Percentiles rank a stretch among this genome's conserved stretches.
Conservation (phyloP, 495 filamentous ascomycete genomes). For the Daldinia caldariorum region DNA sequence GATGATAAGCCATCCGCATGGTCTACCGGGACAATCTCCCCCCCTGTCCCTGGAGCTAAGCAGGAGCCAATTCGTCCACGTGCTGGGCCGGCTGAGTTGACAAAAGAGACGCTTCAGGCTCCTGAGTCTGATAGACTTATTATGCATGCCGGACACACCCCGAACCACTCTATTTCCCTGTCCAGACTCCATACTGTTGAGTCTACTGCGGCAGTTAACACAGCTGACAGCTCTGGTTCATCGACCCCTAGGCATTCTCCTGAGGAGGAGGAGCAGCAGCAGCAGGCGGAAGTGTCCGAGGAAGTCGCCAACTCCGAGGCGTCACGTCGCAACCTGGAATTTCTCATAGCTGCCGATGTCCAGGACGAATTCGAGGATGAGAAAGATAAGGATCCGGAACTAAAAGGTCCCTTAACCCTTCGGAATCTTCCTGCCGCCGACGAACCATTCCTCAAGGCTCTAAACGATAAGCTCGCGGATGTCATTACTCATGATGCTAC, state of each 20-base stretch:
- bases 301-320: not conserved
- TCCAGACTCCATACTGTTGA: constrained; percentile 50
- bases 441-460: constrained; percentile 55
- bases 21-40: constrained; percentile 31
- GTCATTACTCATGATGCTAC: constrained; percentile 49
- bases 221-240: constrained; percentile 50
- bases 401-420: constrained; percentile 58
- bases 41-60: constrained; percentile 39
- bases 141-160: constrained; percentile 62
- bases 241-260: constrained; percentile 47
- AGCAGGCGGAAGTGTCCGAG: constrained; percentile 14
- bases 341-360: not conserved
- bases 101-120: constrained; percentile 54
- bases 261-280: constrained; percentile 12
- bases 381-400: constrained; percentile 47
- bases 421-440: constrained; percentile 58
- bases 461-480: constrained; percentile 57
- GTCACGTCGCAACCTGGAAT: not conserved
- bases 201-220: constrained; percentile 49
- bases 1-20: constrained; percentile 40
- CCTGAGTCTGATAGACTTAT: constrained; percentile 54
- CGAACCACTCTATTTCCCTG: constrained; percentile 57
- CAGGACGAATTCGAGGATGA: constrained; percentile 3
- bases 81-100: constrained; percentile 47
- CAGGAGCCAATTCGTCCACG: constrained; percentile 29